Conservation (phyloP, 768 basidiomycete genomes). For the Rubroboletus pulcherrimus region DNA sequence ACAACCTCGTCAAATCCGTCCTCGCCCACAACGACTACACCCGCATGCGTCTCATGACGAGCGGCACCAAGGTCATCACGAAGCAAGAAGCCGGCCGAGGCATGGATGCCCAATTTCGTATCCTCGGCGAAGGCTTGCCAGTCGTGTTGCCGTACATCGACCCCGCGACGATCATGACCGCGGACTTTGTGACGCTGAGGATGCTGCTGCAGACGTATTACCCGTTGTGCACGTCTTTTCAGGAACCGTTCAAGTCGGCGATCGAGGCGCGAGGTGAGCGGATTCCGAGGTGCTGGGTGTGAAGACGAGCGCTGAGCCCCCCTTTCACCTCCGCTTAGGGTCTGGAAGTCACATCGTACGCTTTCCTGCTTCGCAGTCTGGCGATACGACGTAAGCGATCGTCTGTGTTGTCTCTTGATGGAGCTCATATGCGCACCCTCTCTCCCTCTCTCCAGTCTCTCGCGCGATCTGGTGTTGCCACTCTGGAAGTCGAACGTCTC, state of each 20-base stretch:
- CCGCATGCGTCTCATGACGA: conserved; percentile 80
- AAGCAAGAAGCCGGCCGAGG: conserved; percentile 79
- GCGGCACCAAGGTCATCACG: conserved; percentile 91
- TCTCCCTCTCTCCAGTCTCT: conserved; percentile 41
- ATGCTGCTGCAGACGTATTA: conserved; percentile 76
- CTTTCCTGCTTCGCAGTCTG: conserved; percentile 53
- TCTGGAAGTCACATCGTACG: conserved; percentile 70
- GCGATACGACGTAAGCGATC: conserved; percentile 51
- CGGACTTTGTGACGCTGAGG: conserved; percentile 53
- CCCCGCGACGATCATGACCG: conserved; percentile 55
- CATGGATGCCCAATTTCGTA: conserved; percentile 58
- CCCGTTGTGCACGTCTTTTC: conserved; percentile 66
- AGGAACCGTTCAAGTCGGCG: conserved; percentile 50
- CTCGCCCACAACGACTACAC: conserved; percentile 79
- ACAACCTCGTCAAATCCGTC: conserved; percentile 78
- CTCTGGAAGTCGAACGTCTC: conserved; percentile 94
- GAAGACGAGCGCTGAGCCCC: background rate
- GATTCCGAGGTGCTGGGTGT: conserved; percentile 38
- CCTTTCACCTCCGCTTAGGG: conserved; percentile 33
- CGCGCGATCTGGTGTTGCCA: conserved; percentile 84
- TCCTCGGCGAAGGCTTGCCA: conserved; percentile 81
- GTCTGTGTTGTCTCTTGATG: background rate
- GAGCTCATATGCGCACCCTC: background rate
- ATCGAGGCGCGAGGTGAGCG: conserved; percentile 51
- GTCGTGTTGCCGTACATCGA: conserved; percentile 81